Conservation (phyloP, 2,329 filamentous ascomycete species). For the Torrubiella hemipterigena region DNA sequence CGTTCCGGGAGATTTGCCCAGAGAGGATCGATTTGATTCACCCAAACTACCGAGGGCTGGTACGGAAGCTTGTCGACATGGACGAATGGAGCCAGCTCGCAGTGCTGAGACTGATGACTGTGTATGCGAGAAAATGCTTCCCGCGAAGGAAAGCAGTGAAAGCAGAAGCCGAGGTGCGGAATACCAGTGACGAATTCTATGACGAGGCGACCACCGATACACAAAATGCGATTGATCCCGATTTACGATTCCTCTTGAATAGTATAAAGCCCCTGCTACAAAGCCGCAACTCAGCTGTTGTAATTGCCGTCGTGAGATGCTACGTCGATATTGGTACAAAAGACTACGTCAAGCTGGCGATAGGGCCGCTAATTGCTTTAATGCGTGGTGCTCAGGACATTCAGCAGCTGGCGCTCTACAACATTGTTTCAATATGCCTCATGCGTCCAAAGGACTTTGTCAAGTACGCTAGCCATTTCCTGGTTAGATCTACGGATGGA, state of each 20-base stretch:
- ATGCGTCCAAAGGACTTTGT: conserved; percentile 69
- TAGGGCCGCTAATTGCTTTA: conserved; percentile 78
- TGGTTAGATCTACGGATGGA: conserved; percentile 69
- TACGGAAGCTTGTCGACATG: conserved; percentile 94
- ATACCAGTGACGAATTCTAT: conserved; percentile 64
- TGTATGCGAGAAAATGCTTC: conserved; percentile 81
- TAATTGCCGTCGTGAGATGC: conserved; percentile 74
- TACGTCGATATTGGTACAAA: conserved; percentile 76
- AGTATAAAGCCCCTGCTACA: conserved; percentile 75
- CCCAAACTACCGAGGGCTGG: conserved; percentile 71
- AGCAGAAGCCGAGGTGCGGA: conserved; percentile 18
- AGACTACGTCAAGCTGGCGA: conserved; percentile 60
- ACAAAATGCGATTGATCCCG: conserved; percentile 61
- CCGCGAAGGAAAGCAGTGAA: conserved; percentile 52
- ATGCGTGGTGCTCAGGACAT: conserved; percentile 78
- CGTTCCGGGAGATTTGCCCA: conserved; percentile 83
- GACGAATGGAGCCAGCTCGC: conserved; percentile 96
- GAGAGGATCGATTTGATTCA: conserved; percentile 82
- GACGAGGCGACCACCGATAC: conserved; percentile 46
- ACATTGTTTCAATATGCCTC: conserved; percentile 88
- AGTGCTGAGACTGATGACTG: conserved; percentile 66
- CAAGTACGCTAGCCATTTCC: conserved; percentile 78
- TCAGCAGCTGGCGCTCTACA: conserved; percentile 80
- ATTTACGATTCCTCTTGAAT: conserved; percentile 70
- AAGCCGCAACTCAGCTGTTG: conserved; percentile 85